phyloP scores from a whole-genome alignment of 139 green algal species.

The Bryopsis sp. region DNA sequence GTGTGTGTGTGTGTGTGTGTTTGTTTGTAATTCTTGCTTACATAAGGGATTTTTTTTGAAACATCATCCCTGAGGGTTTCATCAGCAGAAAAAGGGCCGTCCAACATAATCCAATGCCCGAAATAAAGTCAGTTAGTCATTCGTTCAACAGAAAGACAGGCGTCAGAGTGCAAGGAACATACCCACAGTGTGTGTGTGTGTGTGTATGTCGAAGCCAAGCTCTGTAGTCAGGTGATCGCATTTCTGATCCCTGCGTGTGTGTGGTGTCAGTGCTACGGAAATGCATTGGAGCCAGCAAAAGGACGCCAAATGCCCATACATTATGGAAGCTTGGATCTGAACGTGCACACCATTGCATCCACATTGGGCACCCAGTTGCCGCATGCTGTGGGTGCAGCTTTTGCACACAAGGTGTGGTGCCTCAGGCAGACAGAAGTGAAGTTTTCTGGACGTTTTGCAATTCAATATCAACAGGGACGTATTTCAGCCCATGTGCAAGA shows the following conservation, averaged over 20 bases:
- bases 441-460: no score
- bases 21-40: no score
- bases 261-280: conserved; percentile 62
- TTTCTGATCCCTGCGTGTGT: not conserved
- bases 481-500: conserved; percentile 16
- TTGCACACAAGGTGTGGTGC: conserved; percentile 81
- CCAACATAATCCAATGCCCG: no score
- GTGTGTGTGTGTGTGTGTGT: no score
- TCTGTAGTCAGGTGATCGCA: not conserved
- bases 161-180: not conserved
- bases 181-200: not conserved
- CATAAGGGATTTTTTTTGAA: no score
- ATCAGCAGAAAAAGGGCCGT: no score
- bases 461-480: not conserved
- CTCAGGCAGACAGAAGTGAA: no score
- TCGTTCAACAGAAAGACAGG: no score
- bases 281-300: conserved; percentile 63
- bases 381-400: conserved; percentile 84
- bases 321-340: conserved; percentile 65
- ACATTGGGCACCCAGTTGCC: conserved; percentile 87
- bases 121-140: no score
- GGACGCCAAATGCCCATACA: conserved; percentile 95
- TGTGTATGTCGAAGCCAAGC: not conserved
- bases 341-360: conserved; percentile 88
- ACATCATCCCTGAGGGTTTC: no score